Evolutionary conservation across 2,329 filamentous ascomycete genomes (phyloP), one percentile per base, ranked within the genome.

Genomic region (Aspergillaceae sp.): DNA sequence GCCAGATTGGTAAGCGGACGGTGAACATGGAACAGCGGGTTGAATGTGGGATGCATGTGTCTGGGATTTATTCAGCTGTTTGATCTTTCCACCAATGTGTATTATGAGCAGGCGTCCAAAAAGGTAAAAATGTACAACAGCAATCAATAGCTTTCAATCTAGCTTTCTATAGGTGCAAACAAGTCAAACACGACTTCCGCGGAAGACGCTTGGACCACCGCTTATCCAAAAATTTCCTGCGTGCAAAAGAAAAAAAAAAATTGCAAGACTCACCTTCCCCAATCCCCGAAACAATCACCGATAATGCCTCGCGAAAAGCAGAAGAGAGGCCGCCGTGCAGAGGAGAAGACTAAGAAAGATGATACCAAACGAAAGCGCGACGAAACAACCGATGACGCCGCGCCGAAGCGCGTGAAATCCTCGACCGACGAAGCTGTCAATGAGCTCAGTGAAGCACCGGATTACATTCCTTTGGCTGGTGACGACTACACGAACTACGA

Each of bases 11-110:
- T 2, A 86, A 86, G 1, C 74, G 84, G 58, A 86, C 76, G 61
- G 83, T 85, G 10, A 83, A 76, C 45, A 71, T 94, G 54, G 89
- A 95, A 71, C 91, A 96, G 71, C 82, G 82, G 56, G 82, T 95
- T 7, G 87, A 92, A 64, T 96, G 90, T 62, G 91, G 91, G 11
- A 78, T 86, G 51, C 82, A 80, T 52, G 83, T 90, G 8, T 91
- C 86, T 47, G 87, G 83, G 10, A 84, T 95, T 3, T 97, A 92
- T 68, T 94, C 87, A 34, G 73, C 73, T 4, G 69, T 75, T 33
- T 80, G 59, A 64, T 43, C 26, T 36, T 28, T 36, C 19, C 10
- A 5, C 7, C 19, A 19, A 19, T 19, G 30, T 41, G 28, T 41
- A 29, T 29, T n/a, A 41, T 29, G 5, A 32, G 8, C 29, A 32